Evolutionary conservation across 441 rosid genomes (phyloP).

Genomic region (Erodium trifolium): DNA sequence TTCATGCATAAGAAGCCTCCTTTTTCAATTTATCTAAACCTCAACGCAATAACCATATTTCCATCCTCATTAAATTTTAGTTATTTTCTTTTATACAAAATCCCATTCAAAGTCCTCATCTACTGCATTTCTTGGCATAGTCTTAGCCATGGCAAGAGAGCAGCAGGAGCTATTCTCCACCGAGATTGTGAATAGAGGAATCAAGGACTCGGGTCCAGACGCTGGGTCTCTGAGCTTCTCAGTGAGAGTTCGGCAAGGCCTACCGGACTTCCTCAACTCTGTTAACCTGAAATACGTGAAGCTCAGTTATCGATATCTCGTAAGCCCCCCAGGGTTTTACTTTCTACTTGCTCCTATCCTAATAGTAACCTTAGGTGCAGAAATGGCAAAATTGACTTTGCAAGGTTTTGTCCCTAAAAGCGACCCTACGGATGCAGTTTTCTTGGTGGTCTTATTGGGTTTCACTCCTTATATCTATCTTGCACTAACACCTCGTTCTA

Average conservation of each 20-base stretch:
- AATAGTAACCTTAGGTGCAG: conserved; percentile 12
- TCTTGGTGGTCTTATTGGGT: conserved; percentile 18
- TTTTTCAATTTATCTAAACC: conserved; percentile 10
- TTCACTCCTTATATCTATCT: conserved; percentile 32
- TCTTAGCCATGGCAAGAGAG: conserved; percentile 5
- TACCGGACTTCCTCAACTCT: conserved; percentile 42
- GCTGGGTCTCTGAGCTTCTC: conserved; percentile 39
- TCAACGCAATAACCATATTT: conserved; percentile 15
- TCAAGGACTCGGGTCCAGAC: conserved; percentile 28
- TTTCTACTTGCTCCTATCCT: conserved; percentile 33
- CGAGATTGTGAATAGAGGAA: conserved; percentile 42
- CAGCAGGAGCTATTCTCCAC: conserved; percentile 34
- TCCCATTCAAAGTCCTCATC: too few species aligned
- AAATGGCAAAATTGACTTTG: conserved; percentile 26
- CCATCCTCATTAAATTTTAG: not conserved
- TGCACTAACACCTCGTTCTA: conserved; percentile 33
- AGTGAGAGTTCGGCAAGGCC: conserved; percentile 29
- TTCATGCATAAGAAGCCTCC: conserved; percentile 23
- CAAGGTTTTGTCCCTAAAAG: conserved; percentile 22
- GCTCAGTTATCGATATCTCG: conserved; percentile 51
- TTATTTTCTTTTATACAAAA: not conserved
- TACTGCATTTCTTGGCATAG: not conserved
- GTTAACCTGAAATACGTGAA: conserved; percentile 51
- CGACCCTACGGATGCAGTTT: conserved; percentile 16
- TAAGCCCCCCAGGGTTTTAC: conserved; percentile 29